Evolutionary conservation across 352 stramenopile genomes (phyloP), one percentile per base, ranked within the genome.

Genomic region (Blastocystis sp.): DNA sequence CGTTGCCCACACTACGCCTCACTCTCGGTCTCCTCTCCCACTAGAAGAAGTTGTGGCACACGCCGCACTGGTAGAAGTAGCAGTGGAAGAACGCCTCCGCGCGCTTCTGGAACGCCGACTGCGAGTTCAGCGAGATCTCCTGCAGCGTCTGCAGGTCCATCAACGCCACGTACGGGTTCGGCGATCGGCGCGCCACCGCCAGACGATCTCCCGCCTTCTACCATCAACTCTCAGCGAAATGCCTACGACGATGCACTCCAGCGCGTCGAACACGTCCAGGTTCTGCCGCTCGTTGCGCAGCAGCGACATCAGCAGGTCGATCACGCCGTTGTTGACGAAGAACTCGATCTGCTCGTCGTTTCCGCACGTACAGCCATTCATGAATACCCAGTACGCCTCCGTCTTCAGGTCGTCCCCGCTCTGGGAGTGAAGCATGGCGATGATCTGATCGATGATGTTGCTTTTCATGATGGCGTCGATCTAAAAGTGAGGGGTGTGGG

Each of bases 301-400:
- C 35, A 99, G 91, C 61, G 97, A 71, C 31, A 92, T 91, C 41
- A 96, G 91, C n/a, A 96, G 92, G 26, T 88, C 77, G 12, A 96
- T 93, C 76, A 94, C 95, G 10, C 94, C 94, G 90, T 95, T 91
- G 16, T 94, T 90, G 4, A 96, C 93, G 37, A 96, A 91, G 69
- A 93, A 92, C 89, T 95, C 93, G 88, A 96, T 95, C 90, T 99
- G 97, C 90, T 94, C 94, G 92, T 98, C 96, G 74, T 94, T 98
- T 50, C 97, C 97, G 90, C 97, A 98, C 63, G 95, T 98, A 6
- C 96, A 98, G 39, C 96, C 97, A 91, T 99, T 99, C 51, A 98
- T 92, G 29, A 98, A 95, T 26, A 98, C 97, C 97, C 97, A 99
- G 92, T 96, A 98, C 50, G 96, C 97, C 93, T 99, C 97, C 77